phyloP scores from a whole-genome alignment of 2,329 filamentous ascomycete genomes.

The Stylonectria norvegica region DNA sequence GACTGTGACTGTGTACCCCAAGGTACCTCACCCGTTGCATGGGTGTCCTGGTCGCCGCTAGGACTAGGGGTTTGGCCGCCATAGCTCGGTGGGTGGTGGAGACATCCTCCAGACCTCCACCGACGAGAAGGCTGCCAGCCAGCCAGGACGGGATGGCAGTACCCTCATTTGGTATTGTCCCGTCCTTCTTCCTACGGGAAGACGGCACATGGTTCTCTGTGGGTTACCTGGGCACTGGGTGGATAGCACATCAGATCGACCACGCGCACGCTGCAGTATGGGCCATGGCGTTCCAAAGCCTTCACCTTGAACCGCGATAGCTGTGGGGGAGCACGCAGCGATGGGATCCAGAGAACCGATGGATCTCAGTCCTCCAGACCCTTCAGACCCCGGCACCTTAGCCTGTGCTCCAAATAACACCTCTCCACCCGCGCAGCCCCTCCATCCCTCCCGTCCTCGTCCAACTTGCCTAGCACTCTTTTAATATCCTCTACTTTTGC shows the following conservation, averaged over 20 bases:
- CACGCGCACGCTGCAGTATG: constrained; percentile 18
- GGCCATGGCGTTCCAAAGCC: constrained; percentile 7
- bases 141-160: constrained; percentile 8
- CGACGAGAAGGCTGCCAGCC: constrained; percentile 14
- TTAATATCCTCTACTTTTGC: constrained; percentile 17
- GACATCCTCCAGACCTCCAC: constrained; percentile 16
- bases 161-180: constrained; percentile 9
- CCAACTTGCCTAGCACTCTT: constrained; percentile 18
- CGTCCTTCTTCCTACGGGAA: constrained; percentile 21
- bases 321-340: constrained; percentile 28
- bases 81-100: constrained; percentile 20
- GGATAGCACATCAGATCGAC: constrained; percentile 10
- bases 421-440: constrained; percentile 29
- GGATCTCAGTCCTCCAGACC: constrained; percentile 24
- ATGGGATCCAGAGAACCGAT: constrained; percentile 12
- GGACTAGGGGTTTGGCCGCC: constrained; percentile 14
- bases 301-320: constrained; percentile 18
- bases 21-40: constrained; percentile 20
- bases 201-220: constrained; percentile 21
- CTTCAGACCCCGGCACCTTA: constrained; percentile 22
- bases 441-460: constrained; percentile 27
- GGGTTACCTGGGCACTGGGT: constrained; percentile 9
- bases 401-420: constrained; percentile 31
- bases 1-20: constrained; percentile 21
- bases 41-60: constrained; percentile 22